Percentiles rank a stretch among this genome's conserved stretches.
These are phyloP conservation scores for Puccinia polysora DNA, from an alignment of 1,284 basidiomycete species.

Conservation along the genomic window DNA sequence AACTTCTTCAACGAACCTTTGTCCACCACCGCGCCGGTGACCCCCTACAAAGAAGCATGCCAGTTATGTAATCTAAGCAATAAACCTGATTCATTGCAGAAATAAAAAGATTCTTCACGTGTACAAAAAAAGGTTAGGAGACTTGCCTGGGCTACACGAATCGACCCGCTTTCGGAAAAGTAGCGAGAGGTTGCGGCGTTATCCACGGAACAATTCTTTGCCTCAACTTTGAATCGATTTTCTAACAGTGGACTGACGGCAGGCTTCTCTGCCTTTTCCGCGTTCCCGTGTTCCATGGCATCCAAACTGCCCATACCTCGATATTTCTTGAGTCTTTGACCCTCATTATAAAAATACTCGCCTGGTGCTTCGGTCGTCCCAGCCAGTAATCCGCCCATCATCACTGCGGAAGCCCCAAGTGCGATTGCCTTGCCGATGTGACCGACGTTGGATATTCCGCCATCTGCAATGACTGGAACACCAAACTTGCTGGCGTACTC, in stretches of 20 bases:
- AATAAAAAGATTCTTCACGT: not conserved
- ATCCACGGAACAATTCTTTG: conserved; percentile 59
- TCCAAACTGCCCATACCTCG: conserved; percentile 96
- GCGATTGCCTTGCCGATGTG: conserved; percentile 96
- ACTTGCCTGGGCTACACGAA: conserved; percentile 80
- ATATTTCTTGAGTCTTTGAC: conserved; percentile 97
- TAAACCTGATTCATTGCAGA: not conserved
- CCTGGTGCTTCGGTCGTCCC: conserved; percentile 96
- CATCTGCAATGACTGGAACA: conserved; percentile 96
- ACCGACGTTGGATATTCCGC: conserved; percentile 90
- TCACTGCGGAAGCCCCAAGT: conserved; percentile 88
- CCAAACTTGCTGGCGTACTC: conserved; percentile 92
- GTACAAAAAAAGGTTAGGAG: no score
- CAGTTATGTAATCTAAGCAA: not conserved
- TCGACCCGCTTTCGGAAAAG: conserved; percentile 88
- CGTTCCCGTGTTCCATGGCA: conserved; percentile 71
- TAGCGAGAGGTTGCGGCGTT: conserved; percentile 96
- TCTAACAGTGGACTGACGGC: conserved; percentile 7
- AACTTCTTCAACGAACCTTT: conserved; percentile 85
- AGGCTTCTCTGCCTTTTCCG: conserved; percentile 59
- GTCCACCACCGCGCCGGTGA: conserved; percentile 93
- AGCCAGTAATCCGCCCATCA: conserved; percentile 97
- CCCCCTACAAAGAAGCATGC: conserved; percentile 59
- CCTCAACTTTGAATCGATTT: conserved; percentile 44
- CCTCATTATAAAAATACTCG: conserved; percentile 92